Conservation (phyloP, 495 filamentous ascomycete species). For the Schizothecium vesticola region DNA sequence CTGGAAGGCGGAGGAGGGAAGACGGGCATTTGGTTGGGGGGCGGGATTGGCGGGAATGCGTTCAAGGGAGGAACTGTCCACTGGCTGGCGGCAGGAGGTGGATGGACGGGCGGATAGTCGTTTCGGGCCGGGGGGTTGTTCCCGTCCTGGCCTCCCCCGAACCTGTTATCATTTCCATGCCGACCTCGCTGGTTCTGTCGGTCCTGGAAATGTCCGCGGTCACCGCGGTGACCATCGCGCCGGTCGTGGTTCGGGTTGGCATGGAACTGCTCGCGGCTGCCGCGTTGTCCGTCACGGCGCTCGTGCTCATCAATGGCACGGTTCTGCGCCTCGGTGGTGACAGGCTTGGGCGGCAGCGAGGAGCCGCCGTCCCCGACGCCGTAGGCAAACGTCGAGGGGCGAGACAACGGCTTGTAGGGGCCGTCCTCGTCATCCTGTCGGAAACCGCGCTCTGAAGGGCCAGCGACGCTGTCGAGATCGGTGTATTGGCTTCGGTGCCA, state of each 20-base stretch:
- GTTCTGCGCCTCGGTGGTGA: constrained; percentile 13
- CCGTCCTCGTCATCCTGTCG: constrained; percentile 59
- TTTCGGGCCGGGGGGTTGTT: constrained; percentile 1
- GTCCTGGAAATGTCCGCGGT: not conserved
- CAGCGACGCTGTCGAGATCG: not conserved
- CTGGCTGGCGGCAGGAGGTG: not conserved
- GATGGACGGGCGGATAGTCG: not conserved
- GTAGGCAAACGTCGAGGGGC: constrained; percentile 52
- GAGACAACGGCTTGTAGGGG: constrained; percentile 61
- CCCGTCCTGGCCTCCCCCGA: constrained; percentile 1
- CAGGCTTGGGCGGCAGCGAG: constrained; percentile 33
- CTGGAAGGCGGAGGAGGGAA: not conserved
- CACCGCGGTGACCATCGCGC: not conserved
- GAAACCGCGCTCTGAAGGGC: constrained; percentile 15
- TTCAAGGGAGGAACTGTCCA: not conserved
- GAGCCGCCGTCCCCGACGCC: constrained; percentile 23
- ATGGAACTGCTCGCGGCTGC: constrained; percentile 23
- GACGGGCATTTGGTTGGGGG: not conserved
- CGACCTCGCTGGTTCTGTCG: not conserved
- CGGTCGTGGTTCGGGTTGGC: not conserved
- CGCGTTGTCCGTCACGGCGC: constrained; percentile 18
- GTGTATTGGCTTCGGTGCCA: not conserved
- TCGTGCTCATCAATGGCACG: not conserved
- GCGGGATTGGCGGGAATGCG: not conserved
- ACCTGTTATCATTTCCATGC: not conserved